These are phyloP conservation scores for Ramularia endophylla DNA, from an alignment of 2,329 filamentous ascomycete genomes.

Conservation along the genomic window DNA sequence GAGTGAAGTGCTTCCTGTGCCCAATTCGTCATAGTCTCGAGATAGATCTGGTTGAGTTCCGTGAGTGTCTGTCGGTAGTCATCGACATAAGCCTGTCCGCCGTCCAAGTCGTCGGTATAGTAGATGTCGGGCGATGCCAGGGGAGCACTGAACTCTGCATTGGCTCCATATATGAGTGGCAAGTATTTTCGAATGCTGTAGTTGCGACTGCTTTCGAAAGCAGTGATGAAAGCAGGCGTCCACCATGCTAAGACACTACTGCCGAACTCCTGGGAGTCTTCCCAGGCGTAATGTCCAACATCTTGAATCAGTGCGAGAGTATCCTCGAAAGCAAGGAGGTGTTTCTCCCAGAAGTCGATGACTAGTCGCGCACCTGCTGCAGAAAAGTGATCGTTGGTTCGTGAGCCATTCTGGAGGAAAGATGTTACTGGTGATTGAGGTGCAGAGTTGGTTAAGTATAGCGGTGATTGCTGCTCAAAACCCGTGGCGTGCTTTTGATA, in stretches of 20 bases:
- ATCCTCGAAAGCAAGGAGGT: conserved; percentile 25
- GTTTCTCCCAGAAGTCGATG: conserved; percentile 31
- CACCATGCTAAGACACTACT: conserved; percentile 21
- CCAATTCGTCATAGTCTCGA: conserved; percentile 26
- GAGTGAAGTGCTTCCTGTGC: conserved; percentile 19
- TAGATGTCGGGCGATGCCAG: conserved; percentile 20
- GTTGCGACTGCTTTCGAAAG: conserved; percentile 22
- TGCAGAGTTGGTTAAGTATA: conserved; percentile 18
- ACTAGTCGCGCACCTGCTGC: conserved; percentile 22
- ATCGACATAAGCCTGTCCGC: conserved; percentile 19
- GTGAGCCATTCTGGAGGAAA: conserved; percentile 30
- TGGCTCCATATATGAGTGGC: conserved; percentile 25
- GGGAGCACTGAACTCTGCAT: conserved; percentile 17
- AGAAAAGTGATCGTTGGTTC: conserved; percentile 32
- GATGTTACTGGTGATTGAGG: conserved; percentile 18
- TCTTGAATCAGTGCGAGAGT: conserved; percentile 18
- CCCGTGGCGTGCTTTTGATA: conserved; percentile 26
- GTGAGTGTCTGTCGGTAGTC: conserved; percentile 29
- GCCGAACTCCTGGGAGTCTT: conserved; percentile 31
- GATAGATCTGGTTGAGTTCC: conserved; percentile 28
- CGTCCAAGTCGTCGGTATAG: conserved; percentile 20
- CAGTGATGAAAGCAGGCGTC: conserved; percentile 22
- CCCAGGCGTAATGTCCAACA: conserved; percentile 33
- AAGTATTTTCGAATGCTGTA: conserved; percentile 29
- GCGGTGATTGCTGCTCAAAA: conserved; percentile 28